A percentile compares a stretch with the other conserved stretches of the same genome.
Conservation (phyloP, 495 filamentous ascomycete genomes). For the Penicillium lividum region DNA sequence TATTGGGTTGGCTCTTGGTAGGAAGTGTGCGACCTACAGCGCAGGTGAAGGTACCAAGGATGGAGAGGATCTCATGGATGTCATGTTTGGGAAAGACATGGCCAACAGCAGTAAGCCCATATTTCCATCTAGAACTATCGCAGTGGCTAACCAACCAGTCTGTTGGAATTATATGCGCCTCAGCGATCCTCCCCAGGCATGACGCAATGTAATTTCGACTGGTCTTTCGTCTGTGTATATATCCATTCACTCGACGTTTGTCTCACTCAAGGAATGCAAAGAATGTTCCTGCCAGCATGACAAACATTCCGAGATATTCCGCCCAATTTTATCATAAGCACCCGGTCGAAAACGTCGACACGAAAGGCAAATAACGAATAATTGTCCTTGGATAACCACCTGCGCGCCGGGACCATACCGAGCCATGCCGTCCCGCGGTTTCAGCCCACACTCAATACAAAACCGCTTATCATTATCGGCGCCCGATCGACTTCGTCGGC, state of each 20-base stretch:
- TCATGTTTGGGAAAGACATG: conserved; percentile 66
- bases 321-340: conserved; percentile 17
- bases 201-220: not conserved
- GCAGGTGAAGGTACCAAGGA: conserved; percentile 47
- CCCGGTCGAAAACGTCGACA: conserved; percentile 29
- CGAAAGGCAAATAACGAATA: conserved; percentile 31
- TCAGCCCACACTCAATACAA: conserved; percentile 39
- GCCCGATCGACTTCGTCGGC: conserved; percentile 24
- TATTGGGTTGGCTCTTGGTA: conserved; percentile 67
- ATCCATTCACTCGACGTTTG: not conserved
- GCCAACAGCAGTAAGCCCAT: conserved; percentile 52
- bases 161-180: conserved; percentile 59
- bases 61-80: conserved; percentile 59
- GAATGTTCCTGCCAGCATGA: conserved; percentile 14
- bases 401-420: conserved; percentile 36
- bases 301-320: conserved; percentile 13
- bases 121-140: not conserved
- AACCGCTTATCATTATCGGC: conserved; percentile 32
- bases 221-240: not conserved
- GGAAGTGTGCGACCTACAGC: conserved; percentile 62
- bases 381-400: conserved; percentile 22
- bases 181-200: conserved; percentile 30
- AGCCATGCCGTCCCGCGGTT: conserved; percentile 28
- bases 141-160: conserved; percentile 39
- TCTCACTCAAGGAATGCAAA: not conserved